These are phyloP conservation scores for Sphenostylis stenocarpa DNA, from an alignment of 306 rosid genomes.

Conservation along the genomic window DNA sequence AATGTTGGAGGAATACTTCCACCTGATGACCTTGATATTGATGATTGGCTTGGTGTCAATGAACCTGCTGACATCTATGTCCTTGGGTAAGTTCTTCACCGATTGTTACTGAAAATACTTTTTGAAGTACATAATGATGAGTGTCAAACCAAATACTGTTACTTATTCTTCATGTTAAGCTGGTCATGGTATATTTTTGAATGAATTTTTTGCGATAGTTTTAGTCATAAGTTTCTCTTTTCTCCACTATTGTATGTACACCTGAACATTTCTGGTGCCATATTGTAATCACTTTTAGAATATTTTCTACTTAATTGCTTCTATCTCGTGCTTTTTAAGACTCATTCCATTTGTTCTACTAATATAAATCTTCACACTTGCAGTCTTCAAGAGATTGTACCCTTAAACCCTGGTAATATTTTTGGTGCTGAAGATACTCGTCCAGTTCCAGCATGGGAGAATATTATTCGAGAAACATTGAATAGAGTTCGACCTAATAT, in stretches of 20 bases:
- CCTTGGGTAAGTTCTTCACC: constrained; percentile 65
- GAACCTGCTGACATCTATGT: constrained; percentile 97
- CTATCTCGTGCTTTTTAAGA: constrained; percentile 16
- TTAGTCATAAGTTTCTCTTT: neutral
- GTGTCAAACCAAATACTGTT: neutral
- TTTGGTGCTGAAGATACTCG: constrained; percentile 94
- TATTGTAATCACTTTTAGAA: neutral
- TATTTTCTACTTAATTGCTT: constrained; percentile 8
- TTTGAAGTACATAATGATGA: constrained; percentile 6
- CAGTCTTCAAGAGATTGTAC: constrained; percentile 99
- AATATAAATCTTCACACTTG: constrained; percentile 21
- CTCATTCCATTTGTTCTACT: constrained; percentile 29
- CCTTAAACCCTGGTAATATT: constrained; percentile 87
- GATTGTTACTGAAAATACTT: constrained; percentile 13
- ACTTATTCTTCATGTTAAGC: neutral
- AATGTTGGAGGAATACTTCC: constrained; percentile 92
- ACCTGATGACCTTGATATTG: constrained; percentile 89
- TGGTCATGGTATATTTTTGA: neutral
- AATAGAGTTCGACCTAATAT: constrained; percentile 55
- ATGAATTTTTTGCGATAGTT: neutral
- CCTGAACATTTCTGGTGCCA: neutral
- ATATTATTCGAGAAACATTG: constrained; percentile 77
- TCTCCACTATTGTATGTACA: neutral
- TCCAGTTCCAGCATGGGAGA: constrained; percentile 88
- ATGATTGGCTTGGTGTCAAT: constrained; percentile 73